Base-by-base conservation (phyloP, 1,284 basidiomycete genomes). In the Rhodotorula sp. region DNA sequence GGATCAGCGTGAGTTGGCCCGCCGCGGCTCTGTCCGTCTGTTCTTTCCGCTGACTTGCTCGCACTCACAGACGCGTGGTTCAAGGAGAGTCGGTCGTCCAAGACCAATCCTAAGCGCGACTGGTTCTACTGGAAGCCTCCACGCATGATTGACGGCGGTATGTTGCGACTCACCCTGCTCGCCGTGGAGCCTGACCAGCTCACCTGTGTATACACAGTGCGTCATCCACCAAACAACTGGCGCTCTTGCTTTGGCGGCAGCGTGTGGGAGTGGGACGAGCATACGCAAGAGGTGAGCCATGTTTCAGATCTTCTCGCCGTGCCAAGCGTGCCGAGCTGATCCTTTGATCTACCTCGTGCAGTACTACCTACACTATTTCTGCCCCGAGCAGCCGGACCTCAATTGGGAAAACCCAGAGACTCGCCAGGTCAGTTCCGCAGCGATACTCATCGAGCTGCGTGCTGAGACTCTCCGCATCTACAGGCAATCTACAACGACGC, bases 331-430 rank as follows among this genome's bases (percentile, higher is more conserved):
- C 17, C 49, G 23, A 3, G 21, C 23, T 50, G 23, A 50, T 23
- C 34, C 34, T 34, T 34, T 2, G 5, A 34, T 25, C 14, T 25
- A 16, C 45, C 21, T 52, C 23, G n/a, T 50, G 16, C 46, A 25
- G 50, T 52, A 52, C 50, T 52, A 91, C 79, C 85, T 91, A 60
- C 90, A 91, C 80, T 79, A 91, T 13, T 92, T 88, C 80, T 84
- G 88, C 74, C 78, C 83, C 17, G 86, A 88, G 74, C 91, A 91
- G 81, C 91, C 90, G 0, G 91, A 92, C 80, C 81, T 91, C 48
- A 91, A 92, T 80, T 92, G 90, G 90, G 87, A 89, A 56, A 88
- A 90, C 78, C 84, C 85, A 0, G 85, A 85, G 50, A 87, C 90
- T 17, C 82, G 88, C 42, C 82, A 85, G 53, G 88, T 34, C 34